A percentile compares a stretch with the other conserved stretches of the same genome.
Conservation (phyloP, 73 alveolate species). For the Loxodes magnus region DNA sequence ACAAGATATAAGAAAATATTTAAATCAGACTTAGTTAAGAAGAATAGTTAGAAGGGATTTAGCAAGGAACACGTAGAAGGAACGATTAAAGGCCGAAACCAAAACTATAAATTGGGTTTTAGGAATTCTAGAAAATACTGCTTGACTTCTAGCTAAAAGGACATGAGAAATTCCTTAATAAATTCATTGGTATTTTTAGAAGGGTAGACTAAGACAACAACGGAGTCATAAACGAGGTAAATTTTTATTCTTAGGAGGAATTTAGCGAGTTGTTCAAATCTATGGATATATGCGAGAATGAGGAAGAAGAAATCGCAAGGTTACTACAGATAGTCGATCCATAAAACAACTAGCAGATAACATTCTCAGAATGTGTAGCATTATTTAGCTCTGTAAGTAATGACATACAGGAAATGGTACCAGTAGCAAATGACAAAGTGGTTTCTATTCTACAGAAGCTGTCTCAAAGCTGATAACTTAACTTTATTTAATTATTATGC, state of each 20-base stretch:
- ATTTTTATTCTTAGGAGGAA: constrained; percentile 27
- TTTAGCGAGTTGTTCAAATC: constrained; percentile 66
- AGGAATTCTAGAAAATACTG: constrained; percentile 48
- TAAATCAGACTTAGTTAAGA: no score
- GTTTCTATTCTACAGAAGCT: no score
- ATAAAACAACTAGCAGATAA: constrained; percentile 58
- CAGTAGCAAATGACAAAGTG: no score
- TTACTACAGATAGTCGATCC: constrained; percentile 69
- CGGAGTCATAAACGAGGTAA: constrained; percentile 82
- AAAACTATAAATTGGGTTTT: background rate
- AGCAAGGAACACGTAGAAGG: background rate
- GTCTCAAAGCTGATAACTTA: no score
- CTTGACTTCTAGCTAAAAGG: constrained; percentile 89
- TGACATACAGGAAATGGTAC: no score
- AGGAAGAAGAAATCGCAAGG: constrained; percentile 25
- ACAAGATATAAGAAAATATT: no score
- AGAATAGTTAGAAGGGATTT: constrained; percentile 2
- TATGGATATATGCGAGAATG: constrained; percentile 52
- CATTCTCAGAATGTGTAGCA: constrained; percentile 56
- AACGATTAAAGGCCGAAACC: background rate
- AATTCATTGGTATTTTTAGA: constrained; percentile 71
- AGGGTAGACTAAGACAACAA: constrained; percentile 72
- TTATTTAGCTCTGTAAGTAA: no score
- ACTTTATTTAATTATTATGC: no score
- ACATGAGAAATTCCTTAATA: constrained; percentile 83